Conservation (phyloP, 1,284 basidiomycete species). For the Puccinia horiana region DNA sequence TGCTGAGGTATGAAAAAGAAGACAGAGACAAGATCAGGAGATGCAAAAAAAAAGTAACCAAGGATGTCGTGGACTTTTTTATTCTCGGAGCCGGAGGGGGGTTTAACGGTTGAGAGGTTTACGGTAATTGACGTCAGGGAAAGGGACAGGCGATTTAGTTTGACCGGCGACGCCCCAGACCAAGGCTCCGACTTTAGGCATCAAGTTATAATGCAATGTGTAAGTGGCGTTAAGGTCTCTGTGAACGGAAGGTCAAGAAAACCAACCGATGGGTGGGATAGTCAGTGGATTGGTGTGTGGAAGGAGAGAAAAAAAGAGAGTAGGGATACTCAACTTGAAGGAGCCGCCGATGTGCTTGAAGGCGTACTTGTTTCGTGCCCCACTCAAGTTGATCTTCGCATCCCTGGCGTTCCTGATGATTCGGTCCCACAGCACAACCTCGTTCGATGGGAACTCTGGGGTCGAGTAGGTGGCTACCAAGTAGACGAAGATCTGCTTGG, state of each 20-base stretch:
- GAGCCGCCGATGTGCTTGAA: constrained; percentile 74
- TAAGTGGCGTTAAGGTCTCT: constrained; percentile 73
- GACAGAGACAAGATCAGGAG: not conserved
- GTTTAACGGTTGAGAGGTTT: constrained; percentile 37
- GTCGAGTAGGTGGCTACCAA: constrained; percentile 76
- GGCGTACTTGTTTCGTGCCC: constrained; percentile 77
- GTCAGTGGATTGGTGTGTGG: constrained; percentile 8
- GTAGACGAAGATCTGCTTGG: constrained; percentile 85
- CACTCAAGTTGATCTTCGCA: constrained; percentile 67
- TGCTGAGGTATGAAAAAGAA: not conserved
- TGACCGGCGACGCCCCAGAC: constrained; percentile 73
- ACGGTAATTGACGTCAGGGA: constrained; percentile 59
- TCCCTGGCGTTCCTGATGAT: constrained; percentile 77
- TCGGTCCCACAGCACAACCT: constrained; percentile 86
- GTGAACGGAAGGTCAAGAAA: not conserved
- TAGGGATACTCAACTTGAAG: constrained; percentile 69
- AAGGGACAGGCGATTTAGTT: constrained; percentile 64
- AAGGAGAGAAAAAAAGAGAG: not conserved
- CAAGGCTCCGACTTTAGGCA: constrained; percentile 81
- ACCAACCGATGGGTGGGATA: not conserved
- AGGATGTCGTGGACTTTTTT: not conserved
- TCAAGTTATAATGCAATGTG: constrained; percentile 79
- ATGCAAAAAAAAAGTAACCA: not conserved
- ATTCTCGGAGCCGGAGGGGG: not conserved
- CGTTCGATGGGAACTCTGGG: constrained; percentile 70